Evolutionary conservation across 139 green algal species (phyloP).

Genomic region (Micromonas pusilla): DNA sequence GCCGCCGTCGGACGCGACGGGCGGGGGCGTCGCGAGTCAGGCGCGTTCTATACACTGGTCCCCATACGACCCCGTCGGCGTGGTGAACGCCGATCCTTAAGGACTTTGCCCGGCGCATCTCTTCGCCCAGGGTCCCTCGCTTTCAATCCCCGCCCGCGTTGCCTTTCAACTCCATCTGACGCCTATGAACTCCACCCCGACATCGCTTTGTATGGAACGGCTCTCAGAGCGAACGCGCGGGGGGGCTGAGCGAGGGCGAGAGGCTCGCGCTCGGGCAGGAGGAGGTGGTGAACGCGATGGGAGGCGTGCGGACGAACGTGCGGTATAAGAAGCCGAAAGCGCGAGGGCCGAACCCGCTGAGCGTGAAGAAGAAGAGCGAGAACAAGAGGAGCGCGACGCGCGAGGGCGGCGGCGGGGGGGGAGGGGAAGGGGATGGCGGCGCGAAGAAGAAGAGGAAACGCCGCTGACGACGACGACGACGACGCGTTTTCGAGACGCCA

Average conservation of each 20-base stretch:
- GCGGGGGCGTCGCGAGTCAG: neutral
- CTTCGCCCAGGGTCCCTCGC: no score
- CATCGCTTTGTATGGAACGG: no score
- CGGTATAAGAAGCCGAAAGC: conserved; percentile 11
- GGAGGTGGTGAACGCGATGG: neutral
- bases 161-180: no score
- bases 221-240: neutral
- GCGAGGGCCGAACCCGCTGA: conserved; percentile 4
- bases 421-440: neutral
- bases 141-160: no score
- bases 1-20: neutral
- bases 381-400: no score
- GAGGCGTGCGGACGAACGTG: neutral
- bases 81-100: no score
- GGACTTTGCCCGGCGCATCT: no score
- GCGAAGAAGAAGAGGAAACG: conserved; percentile 16
- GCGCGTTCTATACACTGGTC: no score
- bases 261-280: neutral
- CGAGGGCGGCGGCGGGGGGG: neutral
- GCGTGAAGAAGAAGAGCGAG: conserved; percentile 21
- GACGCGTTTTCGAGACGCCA: neutral
- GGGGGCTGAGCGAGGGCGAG: neutral
- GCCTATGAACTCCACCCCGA: no score
- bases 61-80: no score
- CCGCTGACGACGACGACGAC: neutral